These are phyloP conservation scores for Pestalotiopsis sp. DNA, from an alignment of 2,329 filamentous ascomycete species.

Conservation along the genomic window DNA sequence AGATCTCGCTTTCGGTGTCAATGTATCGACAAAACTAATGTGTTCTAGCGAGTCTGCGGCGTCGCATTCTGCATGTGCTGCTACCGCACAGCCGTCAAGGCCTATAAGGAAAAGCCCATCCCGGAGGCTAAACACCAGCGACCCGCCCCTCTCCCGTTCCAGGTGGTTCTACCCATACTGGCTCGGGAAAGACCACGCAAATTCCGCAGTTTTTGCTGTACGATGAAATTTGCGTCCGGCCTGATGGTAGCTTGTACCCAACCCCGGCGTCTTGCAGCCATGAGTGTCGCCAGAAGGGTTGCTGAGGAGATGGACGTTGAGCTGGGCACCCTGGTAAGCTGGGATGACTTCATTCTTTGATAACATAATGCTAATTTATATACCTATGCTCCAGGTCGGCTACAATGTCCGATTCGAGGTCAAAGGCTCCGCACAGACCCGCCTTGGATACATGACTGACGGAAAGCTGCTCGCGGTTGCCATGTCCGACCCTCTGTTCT, in stretches of 20 bases:
- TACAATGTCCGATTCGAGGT: background rate
- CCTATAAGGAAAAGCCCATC: no score
- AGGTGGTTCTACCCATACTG: background rate
- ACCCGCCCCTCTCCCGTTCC: no score
- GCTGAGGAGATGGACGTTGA: background rate
- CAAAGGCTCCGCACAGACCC: background rate
- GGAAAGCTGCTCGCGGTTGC: background rate
- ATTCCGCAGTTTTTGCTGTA: background rate
- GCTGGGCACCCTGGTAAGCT: background rate
- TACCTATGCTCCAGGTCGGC: background rate
- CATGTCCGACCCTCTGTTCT: background rate
- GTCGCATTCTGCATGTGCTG: no score
- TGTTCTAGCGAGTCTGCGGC: no score
- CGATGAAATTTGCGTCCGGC: background rate
- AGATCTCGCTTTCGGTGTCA: background rate
- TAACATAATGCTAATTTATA: background rate
- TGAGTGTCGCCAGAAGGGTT: background rate
- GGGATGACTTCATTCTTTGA: background rate
- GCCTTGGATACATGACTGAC: background rate
- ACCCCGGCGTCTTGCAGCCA: background rate
- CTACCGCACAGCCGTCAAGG: no score
- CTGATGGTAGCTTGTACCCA: background rate
- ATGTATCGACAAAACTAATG: background rate
- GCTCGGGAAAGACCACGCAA: background rate
- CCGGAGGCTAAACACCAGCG: no score